Conservation (phyloP, 345 rosid species). For the Gossypium stocksii region DNA sequence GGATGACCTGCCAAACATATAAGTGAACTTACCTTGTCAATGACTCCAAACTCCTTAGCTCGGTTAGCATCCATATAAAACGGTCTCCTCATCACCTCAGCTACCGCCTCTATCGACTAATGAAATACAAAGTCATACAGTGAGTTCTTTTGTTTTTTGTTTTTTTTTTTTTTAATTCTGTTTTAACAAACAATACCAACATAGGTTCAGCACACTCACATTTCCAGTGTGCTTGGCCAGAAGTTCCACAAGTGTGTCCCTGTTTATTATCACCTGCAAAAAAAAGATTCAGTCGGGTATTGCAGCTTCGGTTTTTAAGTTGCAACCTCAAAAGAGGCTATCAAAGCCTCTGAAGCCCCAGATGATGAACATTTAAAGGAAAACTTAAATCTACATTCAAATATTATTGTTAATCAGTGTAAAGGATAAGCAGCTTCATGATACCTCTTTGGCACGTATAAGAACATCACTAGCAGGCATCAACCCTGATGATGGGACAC, state of each 20-base stretch:
- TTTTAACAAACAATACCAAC: slow-evolving; percentile 1
- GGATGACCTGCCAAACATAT: too few species aligned
- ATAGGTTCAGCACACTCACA: slow-evolving; percentile 39
- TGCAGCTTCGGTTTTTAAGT: not conserved
- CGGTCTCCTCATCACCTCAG: slow-evolving; percentile 59
- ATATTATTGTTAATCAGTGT: not conserved
- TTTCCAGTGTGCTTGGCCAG: slow-evolving; percentile 85
- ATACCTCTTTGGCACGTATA: slow-evolving; percentile 87
- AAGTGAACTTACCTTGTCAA: slow-evolving; percentile 55
- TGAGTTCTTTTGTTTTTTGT: slow-evolving; percentile 12
- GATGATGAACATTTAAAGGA: not conserved
- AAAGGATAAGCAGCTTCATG: slow-evolving; percentile 6
- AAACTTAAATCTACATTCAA: not conserved
- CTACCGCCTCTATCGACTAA: slow-evolving; percentile 66
- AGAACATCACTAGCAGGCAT: slow-evolving; percentile 85
- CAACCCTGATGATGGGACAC: slow-evolving; percentile 73
- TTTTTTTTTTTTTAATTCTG: not conserved
- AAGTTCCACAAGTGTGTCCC: slow-evolving; percentile 67
- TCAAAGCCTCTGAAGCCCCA: not conserved
- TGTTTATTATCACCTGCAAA: slow-evolving; percentile 56
- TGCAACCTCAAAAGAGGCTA: not conserved
- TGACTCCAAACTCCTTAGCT: slow-evolving; percentile 86
- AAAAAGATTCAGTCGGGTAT: not conserved
- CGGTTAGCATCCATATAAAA: slow-evolving; percentile 63
- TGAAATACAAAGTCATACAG: slow-evolving; percentile 14